Base-by-base conservation (phyloP, 192 early-diverging fungal genomes). In the Mortierella claussenii region DNA sequence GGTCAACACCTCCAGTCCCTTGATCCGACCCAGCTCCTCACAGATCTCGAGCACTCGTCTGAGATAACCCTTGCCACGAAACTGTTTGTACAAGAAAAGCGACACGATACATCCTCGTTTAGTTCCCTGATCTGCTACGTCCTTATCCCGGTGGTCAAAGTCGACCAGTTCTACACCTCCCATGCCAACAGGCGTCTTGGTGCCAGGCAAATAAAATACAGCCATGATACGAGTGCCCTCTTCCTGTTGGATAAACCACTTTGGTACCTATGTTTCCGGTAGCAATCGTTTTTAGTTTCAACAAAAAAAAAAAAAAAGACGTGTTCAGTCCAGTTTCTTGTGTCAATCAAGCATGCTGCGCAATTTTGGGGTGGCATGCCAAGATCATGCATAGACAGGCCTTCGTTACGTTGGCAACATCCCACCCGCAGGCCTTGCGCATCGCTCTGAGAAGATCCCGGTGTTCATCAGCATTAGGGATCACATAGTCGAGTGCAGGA, bases 391-490 rank as follows among this genome's bases (percentile, higher is more conserved):
- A n/a, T n/a, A n/a, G n/a, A n/a, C n/a, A n/a, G n/a, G n/a, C n/a
- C n/a, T n/a, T n/a, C 27, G 43, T 30, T 66, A 76, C 73, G 28
- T 27, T 56, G 44, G 56, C 57, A 17, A 53, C 32, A 18, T 62
- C 73, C 64, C 73, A 76, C 4, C 73, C 73, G n/a, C 73, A 76
- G 45, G 73, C 63, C 31, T 76, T 76, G 6, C 73, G 63, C 73
- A 76, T 76, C 2, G 63, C 57, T 2, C 34, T 27, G 1, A 76
- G 28, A 17, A 76, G 37, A 0, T n/a, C 15, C 28, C 57, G 58
- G 43, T 76, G 73, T 8, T 76, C 73, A n/a, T 76, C 57, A 23
- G 42, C 64, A 28, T 76, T 76, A 13, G 73, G 73, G 9, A 67
- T 50, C 6, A 61, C 24, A 45, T 76, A 76, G 31, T 76, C 73